Base-by-base conservation (phyloP, 2,329 filamentous ascomycete genomes). In the Ophiognomonia clavigignenti-juglandacearum region DNA sequence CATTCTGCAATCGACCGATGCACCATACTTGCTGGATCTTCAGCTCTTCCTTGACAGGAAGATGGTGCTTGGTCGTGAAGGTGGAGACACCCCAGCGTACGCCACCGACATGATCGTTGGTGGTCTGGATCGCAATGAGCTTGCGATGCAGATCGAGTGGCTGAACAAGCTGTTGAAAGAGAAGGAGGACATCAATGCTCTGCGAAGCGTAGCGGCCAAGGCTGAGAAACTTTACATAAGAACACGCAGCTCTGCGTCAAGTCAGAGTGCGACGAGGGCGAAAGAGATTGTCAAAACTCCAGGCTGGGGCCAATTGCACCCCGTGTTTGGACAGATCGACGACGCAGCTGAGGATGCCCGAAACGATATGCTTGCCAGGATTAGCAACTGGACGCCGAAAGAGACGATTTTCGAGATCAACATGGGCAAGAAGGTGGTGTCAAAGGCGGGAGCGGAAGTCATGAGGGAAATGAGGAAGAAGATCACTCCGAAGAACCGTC, bases 391-490 rank as follows among this genome's bases (percentile, higher is more conserved):
- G 69, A 82, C 88, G 57, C 93, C 95, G 0, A 76, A 84, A 36
- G 93, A 98, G 66, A 97, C 92, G 0, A 88, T 98, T n/a, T 98
- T 98, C 57, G 93, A 98, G 65, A 84, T 96, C 53, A 86, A 87
- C 6, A 82, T 85, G 56, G 79, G 83, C 51, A 85, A 83, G 32
- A 85, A 86, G 54, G 74, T 67, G 3, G 74, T 72, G 2, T 73
- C 72, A 31, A 74, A 69, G 40, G 82, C 85, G 60, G 84, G 86
- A 6, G 85, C 84, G 2, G 85, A 89, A 52, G 73, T 92, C 26
- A 88, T 93, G 80, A 83, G 82, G 57, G 77, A 82, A 39, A 77
- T 86, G 60, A 78, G 85, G 59, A 79, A 79, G 62, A 84, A 77
- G 63, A 89, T 85, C 50, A 84, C 76, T 45, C 83, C 74, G 38